Base-by-base conservation (phyloP, 306 rosid genomes). In the Lupinus albus region DNA sequence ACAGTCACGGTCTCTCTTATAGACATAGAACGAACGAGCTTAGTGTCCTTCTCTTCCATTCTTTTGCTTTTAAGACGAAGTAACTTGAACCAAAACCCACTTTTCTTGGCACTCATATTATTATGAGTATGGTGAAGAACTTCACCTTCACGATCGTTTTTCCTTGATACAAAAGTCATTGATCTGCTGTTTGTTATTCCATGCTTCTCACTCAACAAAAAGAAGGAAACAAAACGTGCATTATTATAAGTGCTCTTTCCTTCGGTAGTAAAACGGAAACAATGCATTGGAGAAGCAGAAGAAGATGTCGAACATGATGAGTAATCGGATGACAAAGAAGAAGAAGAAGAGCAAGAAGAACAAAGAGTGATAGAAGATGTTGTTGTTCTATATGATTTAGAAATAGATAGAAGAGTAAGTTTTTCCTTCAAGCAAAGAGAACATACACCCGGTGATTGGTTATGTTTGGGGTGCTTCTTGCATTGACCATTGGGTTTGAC, bases 31-130 rank as follows among this genome's bases (percentile, higher is more conserved):
- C 46, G 79, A 73, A 78, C 48, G 64, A 74, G 28, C 3, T 76
- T 32, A 53, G 11, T 2, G 11, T 25, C 71, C 5, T 42, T 64
- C 7, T 71, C 51, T 20, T 68, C 78, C 78, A 36, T 58, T 65
- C 68, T 64, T 72, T 78, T 84, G 47, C 74, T 75, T 35, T 42
- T 79, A 4, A 78, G 79, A 70, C 57, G 74, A 55, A 89, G 74
- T 72, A 84, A 72, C 21, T 78, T 86, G 4, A 77, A 73, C 79
- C 85, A 86, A 76, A 86, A 84, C 54, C 91, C 81, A 51, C 39
- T 49, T 58, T 63, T 70, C 48, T 65, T 65, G 21, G 56, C 70
- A 59, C 64, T 54, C 63, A 56, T 75, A 25, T 38, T 18, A 41
- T 38, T 28, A 41, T 36, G 13, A 12, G 4, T 28, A 6, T 49